Evolutionary conservation across 2,329 filamentous ascomycete genomes (phyloP), one percentile per base, ranked within the genome.

Genomic region (Aspergillus neoniger): DNA sequence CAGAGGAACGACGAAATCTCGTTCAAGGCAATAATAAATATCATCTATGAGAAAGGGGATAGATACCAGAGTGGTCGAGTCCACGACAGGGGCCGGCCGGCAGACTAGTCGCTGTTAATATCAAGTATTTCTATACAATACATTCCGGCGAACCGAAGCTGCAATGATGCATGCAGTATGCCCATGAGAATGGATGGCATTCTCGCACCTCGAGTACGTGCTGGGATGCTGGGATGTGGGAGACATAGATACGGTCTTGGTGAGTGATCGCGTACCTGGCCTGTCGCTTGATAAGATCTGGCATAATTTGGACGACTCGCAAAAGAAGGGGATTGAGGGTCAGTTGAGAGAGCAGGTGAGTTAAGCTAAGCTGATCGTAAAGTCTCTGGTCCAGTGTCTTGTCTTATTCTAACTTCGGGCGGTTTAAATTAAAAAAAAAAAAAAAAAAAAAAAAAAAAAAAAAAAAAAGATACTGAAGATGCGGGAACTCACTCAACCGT

Each of bases 291-390:
- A 68, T 23, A 43, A 68, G 49, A 63, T 60, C 5, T 68, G 65
- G 65, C 53, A 56, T 4, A 60, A 23, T 19, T 39, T 67, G 25
- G 43, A 62, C 30, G 28, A 50, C 7, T 14, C 55, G n/a, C 60
- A 68, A 49, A 68, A 63, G 43, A 43, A 53, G 28, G 59, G 53
- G 3, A 57, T 65, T 38, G 58, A 63, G 10, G n/a, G 57, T 1
- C 43, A 69, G 28, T 63, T 69, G 41, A 60, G 62, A 44, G 19
- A 5, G 50, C 66, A 69, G 43, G 50, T 23, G 7, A 23, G 23
- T 5, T 64, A 5, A 30, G 28, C 28, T 10, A 30, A 30, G 8
- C 7, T 30, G 28, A 10, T 30, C 8, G 1, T 10, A 3, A 4
- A 2, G 7, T 30, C 7, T 30, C 28, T 30, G 28, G 28, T 10